Base-by-base conservation (phyloP, 1,139 yeast genomes). In the Geotrichum macrosporum region DNA sequence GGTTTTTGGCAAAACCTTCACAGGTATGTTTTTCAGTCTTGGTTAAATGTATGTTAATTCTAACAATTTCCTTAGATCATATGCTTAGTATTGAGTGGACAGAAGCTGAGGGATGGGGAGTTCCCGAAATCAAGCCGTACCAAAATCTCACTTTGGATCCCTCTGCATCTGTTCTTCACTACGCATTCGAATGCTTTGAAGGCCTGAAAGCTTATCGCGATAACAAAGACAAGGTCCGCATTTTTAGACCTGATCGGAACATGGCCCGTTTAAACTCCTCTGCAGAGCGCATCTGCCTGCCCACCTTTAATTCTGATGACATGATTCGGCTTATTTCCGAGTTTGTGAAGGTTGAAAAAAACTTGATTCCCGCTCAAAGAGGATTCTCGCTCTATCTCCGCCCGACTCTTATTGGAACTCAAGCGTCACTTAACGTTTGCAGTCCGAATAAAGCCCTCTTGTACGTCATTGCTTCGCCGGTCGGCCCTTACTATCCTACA, bases 391-490 rank as follows among this genome's bases (percentile, higher is more conserved):
- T 92, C 60, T 92, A 92, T 70, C 74, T 92, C 58, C 81, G 98
- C 67, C 98, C 98, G 49, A 86, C 96, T 35, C 67, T 92, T 72
- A 92, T 92, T 59, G 97, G 97, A 59, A 89, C 96, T 51, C 78
- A 88, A 51, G 78, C 84, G 39, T 81, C 85, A 39, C 75, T 92
- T 50, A 97, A 97, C 53, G 95, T 92, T 50, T 74, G 80, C 48
- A 69, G 78, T 33, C 97, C 97, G 43, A 77, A 78, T 58, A 80
- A 73, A 59, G 96, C 97, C 3, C 71, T 86, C 50, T 71, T 92
- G 54, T 92, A 70, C 65, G 85, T 88, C 46, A 88, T 92, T 67
- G 85, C 89, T 35, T 85, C 95, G 16, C 98, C 52, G n/a, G 98
- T 89, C 22, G 97, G 97, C 27, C 96, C 97, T 32, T 78, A 77